Evolutionary conservation across 306 rosid genomes (phyloP).

Genomic region (Neltuma alba): DNA sequence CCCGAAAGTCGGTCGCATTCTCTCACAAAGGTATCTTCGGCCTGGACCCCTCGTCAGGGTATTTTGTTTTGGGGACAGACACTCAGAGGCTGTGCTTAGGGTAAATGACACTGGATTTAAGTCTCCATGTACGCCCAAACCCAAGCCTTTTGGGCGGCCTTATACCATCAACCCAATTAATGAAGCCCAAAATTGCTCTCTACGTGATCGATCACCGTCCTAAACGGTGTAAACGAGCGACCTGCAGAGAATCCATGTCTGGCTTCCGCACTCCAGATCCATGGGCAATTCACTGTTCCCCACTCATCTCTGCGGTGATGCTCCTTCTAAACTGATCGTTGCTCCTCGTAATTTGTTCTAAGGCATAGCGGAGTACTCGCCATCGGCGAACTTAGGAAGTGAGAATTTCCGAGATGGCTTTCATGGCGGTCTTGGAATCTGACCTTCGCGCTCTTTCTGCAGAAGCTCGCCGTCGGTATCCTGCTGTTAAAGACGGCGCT

Average conservation of each 20-base stretch:
- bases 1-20: too few relatives aligned
- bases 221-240: slow-evolving; percentile 40
- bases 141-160: not conserved
- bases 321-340: slow-evolving; percentile 26
- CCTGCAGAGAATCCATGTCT: slow-evolving; percentile 36
- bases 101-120: too few relatives aligned
- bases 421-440: slow-evolving; percentile 97
- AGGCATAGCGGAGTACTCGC: slow-evolving; percentile 14
- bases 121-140: not conserved
- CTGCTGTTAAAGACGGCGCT: slow-evolving; percentile 93
- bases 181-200: slow-evolving; percentile 25
- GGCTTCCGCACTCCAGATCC: slow-evolving; percentile 49
- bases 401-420: slow-evolving; percentile 71
- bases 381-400: slow-evolving; percentile 11
- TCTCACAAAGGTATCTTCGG: too few relatives aligned
- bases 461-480: slow-evolving; percentile 98
- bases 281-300: slow-evolving; percentile 2
- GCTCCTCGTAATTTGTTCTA: not conserved
- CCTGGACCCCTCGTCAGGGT: not conserved
- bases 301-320: slow-evolving; percentile 17
- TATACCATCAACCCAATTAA: not conserved
- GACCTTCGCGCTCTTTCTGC: slow-evolving; percentile 98
- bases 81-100: too few relatives aligned
- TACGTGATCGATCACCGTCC: slow-evolving; percentile 21
- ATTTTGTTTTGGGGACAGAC: too few relatives aligned